phyloP scores from a whole-genome alignment of 2,329 filamentous ascomycete species.

The Amauroascus niger region DNA sequence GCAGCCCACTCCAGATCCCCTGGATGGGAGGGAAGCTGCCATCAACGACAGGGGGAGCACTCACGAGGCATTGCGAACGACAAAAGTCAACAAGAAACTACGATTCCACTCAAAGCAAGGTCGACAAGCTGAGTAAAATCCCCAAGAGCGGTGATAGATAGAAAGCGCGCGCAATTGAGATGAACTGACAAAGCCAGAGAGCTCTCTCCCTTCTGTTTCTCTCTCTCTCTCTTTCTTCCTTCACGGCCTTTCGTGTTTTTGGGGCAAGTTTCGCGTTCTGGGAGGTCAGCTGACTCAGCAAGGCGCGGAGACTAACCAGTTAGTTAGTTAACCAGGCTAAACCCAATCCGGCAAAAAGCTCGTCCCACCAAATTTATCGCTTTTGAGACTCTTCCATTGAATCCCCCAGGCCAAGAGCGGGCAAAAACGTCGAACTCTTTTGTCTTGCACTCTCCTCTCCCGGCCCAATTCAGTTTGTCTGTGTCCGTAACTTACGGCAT shows the following conservation, averaged over 20 bases:
- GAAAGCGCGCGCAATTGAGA: not conserved
- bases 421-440: not conserved
- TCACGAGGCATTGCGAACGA: conserved; percentile 33
- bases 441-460: not conserved
- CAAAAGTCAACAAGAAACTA: conserved; percentile 16
- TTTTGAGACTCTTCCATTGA: not conserved
- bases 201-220: too few relatives aligned
- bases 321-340: not conserved
- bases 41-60: conserved; percentile 18
- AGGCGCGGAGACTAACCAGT: too few relatives aligned
- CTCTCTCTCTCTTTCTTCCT: too few relatives aligned
- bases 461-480: too few relatives aligned
- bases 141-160: conserved; percentile 9
- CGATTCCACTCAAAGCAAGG: too few relatives aligned
- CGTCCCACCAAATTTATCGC: conserved; percentile 6
- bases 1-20: not conserved
- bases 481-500: too few relatives aligned
- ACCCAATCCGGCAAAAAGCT: conserved; percentile 7
- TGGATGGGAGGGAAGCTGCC: not conserved
- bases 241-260: conserved; percentile 1
- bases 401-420: not conserved
- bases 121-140: not conserved
- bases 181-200: not conserved
- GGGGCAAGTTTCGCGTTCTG: not conserved
- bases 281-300: too few relatives aligned